A percentile compares a stretch with the other conserved stretches of the same genome.
Conservation (phyloP, 1,284 basidiomycete species). For the Rhodotorula sp. region DNA sequence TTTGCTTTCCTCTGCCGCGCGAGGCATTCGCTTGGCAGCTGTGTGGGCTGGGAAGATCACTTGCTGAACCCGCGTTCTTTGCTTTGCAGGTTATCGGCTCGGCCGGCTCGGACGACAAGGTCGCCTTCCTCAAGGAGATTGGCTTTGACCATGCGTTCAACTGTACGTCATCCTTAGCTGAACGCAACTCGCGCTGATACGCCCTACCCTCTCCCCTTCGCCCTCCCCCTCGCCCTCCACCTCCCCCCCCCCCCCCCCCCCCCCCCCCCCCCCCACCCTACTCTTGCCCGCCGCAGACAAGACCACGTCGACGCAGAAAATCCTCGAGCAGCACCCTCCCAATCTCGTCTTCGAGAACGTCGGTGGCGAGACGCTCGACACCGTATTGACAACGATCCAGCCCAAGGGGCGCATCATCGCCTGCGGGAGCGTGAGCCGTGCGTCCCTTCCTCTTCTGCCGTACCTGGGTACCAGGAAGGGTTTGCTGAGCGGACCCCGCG, state of each 20-base stretch:
- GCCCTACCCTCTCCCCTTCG: no score
- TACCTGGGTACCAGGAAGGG: neutral
- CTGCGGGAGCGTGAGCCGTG: constrained; percentile 64
- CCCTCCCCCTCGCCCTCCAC: neutral
- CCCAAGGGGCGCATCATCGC: constrained; percentile 71
- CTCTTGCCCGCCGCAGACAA: constrained; percentile 54
- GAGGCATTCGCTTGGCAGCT: neutral
- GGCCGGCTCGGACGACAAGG: constrained; percentile 66
- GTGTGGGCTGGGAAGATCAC: no score
- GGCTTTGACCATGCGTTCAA: constrained; percentile 81
- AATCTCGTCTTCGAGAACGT: constrained; percentile 83
- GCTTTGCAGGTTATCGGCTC: constrained; percentile 72
- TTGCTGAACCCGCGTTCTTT: no score
- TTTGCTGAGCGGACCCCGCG: neutral
- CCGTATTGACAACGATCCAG: constrained; percentile 57
- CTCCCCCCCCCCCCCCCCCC: no score
- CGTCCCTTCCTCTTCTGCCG: neutral
- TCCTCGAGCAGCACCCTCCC: constrained; percentile 62
- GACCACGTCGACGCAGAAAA: constrained; percentile 52
- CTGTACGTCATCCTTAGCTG: constrained; percentile 52
- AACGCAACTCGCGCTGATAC: neutral
- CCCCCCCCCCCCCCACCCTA: no score
- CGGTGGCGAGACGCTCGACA: constrained; percentile 66
- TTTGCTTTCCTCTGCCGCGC: constrained; percentile 19
- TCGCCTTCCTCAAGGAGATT: constrained; percentile 72